A percentile compares a stretch with the other conserved stretches of the same genome.
phyloP scores from a whole-genome alignment of 495 filamentous ascomycete species.

The Cladorrhinum samala region DNA sequence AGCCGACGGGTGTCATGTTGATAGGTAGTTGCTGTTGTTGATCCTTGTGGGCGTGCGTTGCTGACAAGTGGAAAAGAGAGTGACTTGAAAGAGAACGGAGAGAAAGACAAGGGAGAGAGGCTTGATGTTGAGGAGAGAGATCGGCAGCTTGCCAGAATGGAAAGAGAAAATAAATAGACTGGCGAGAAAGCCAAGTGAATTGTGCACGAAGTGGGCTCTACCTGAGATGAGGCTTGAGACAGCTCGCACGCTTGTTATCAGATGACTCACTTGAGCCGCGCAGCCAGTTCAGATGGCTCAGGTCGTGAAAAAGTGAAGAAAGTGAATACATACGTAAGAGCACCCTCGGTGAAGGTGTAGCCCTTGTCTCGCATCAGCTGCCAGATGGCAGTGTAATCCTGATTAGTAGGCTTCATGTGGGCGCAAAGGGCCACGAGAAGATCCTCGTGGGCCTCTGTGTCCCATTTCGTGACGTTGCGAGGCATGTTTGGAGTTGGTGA shows the following conservation, averaged over 20 bases:
- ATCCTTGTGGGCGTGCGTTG: no score
- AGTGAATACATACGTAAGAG: slow-evolving; percentile 28
- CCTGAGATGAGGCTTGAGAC: no score
- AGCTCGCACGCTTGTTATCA: no score
- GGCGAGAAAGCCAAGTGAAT: no score
- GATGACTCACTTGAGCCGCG: no score
- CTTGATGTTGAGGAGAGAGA: background rate
- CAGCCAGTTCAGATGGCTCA: no score
- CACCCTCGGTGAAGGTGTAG: slow-evolving; percentile 20
- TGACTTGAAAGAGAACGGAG: background rate
- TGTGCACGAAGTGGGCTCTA: no score
- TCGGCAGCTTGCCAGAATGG: background rate
- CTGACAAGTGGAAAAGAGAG: no score
- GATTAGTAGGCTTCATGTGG: slow-evolving; percentile 13
- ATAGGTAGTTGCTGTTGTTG: no score
- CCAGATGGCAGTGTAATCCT: slow-evolving; percentile 16
- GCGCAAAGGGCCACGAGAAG: slow-evolving; percentile 20
- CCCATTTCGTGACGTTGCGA: slow-evolving; percentile 18
- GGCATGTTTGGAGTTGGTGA: no score
- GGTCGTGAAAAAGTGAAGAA: no score
- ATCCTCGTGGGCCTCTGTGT: slow-evolving; percentile 16
- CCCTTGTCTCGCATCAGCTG: slow-evolving; percentile 17
- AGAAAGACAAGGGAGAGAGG: background rate
- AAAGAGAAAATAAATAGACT: background rate
- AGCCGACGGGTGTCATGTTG: no score